These are phyloP conservation scores for Ramaria sp. DNA, from an alignment of 768 basidiomycete genomes.

Conservation along the genomic window DNA sequence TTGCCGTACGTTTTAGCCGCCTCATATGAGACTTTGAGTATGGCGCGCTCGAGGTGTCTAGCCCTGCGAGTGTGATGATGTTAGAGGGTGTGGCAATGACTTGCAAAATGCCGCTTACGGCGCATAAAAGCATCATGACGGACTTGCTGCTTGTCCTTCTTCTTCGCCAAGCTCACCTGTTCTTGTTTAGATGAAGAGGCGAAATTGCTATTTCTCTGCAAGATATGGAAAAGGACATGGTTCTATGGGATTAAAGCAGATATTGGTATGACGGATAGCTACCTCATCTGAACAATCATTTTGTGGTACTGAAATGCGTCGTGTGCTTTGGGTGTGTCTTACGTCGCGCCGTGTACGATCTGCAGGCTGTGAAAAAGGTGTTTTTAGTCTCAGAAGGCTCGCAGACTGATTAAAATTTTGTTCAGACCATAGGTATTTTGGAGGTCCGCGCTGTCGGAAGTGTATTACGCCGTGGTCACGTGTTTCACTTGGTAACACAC, in stretches of 20 bases:
- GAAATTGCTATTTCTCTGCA: constrained; percentile 36
- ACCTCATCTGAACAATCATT: constrained; percentile 29
- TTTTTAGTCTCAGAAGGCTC: not conserved
- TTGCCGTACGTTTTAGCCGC: constrained; percentile 59
- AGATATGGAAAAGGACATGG: constrained; percentile 10
- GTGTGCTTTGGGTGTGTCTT: constrained; percentile 43
- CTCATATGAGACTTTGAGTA: constrained; percentile 67
- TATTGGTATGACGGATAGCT: constrained; percentile 26
- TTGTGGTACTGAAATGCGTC: constrained; percentile 34
- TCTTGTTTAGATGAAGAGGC: constrained; percentile 19
- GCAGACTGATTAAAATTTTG: not conserved
- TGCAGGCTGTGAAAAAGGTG: constrained; percentile 12
- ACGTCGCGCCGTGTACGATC: constrained; percentile 30
- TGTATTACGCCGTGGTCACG: too few relatives aligned
- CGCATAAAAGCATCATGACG: constrained; percentile 62
- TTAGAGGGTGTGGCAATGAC: not conserved
- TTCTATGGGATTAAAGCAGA: not conserved
- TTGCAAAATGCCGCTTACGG: constrained; percentile 29
- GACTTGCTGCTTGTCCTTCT: constrained; percentile 56
- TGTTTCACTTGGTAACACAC: too few relatives aligned
- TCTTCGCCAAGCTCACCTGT: constrained; percentile 37
- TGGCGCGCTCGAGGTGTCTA: constrained; percentile 38
- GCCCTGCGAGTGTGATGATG: constrained; percentile 24
- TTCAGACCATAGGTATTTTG: not conserved
- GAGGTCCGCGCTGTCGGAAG: too few relatives aligned